Conservation (phyloP, 2,329 filamentous ascomycete genomes). For the Colletotrichum lini region DNA sequence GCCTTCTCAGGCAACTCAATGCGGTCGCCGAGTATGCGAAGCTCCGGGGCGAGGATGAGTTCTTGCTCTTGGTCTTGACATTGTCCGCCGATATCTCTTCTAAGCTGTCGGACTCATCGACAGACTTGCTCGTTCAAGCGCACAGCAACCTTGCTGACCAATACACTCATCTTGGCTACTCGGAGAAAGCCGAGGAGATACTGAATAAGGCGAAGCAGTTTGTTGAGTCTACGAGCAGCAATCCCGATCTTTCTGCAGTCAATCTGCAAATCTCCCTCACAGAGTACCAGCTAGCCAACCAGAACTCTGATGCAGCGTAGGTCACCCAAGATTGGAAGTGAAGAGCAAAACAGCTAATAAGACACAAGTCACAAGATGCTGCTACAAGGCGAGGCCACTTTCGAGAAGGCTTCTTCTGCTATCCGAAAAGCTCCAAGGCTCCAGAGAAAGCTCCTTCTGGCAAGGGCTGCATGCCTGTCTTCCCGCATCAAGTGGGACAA, state of each 20-base stretch:
- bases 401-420: conserved; percentile 34
- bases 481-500: conserved; percentile 76
- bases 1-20: conserved; percentile 64
- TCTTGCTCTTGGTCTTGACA: conserved; percentile 64
- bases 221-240: conserved; percentile 52
- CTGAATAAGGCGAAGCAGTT: conserved; percentile 72
- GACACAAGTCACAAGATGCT: conserved; percentile 38
- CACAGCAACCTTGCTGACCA: conserved; percentile 66
- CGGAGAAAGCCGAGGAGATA: conserved; percentile 62
- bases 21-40: conserved; percentile 66
- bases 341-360: conserved; percentile 16
- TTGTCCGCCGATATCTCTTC: conserved; percentile 61
- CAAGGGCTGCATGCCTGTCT: conserved; percentile 74
- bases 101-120: conserved; percentile 47
- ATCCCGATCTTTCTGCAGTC: conserved; percentile 58
- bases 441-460: conserved; percentile 64
- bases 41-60: conserved; percentile 63
- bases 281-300: conserved; percentile 80
- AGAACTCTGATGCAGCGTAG: conserved; percentile 74
- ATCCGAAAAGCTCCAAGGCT: conserved; percentile 41
- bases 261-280: conserved; percentile 79
- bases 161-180: conserved; percentile 68
- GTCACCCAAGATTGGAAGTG: conserved; percentile 39
- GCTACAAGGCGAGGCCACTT: conserved; percentile 27
- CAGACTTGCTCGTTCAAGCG: conserved; percentile 60